These are phyloP conservation scores for Trametes cubensis DNA, from an alignment of 768 basidiomycete species.

Conservation along the genomic window DNA sequence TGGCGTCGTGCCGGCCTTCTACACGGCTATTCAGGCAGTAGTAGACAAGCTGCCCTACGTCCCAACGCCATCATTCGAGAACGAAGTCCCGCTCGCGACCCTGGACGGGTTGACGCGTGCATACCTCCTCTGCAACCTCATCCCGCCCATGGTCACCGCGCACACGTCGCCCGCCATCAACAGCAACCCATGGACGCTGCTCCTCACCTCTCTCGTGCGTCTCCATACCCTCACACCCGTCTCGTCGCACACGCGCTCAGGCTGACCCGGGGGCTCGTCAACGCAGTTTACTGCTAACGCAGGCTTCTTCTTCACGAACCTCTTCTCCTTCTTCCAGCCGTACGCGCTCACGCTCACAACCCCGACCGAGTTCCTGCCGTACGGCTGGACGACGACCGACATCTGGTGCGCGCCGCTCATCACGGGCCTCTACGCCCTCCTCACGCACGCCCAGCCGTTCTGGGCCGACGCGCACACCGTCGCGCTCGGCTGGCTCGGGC, in stretches of 20 bases:
- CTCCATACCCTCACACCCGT: constrained; percentile 6
- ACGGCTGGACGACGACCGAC: constrained; percentile 86
- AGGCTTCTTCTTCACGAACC: constrained; percentile 78
- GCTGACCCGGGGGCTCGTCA: neutral
- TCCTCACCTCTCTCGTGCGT: constrained; percentile 71
- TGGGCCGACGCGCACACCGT: constrained; percentile 65
- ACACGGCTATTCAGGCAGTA: constrained; percentile 59
- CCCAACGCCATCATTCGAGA: constrained; percentile 51
- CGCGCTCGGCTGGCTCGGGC: constrained; percentile 50
- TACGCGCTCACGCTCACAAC: constrained; percentile 69
- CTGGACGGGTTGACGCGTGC: constrained; percentile 82
- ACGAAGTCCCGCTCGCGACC: constrained; percentile 73
- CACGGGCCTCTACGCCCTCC: constrained; percentile 76
- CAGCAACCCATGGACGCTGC: constrained; percentile 74
- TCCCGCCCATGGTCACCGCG: constrained; percentile 66
- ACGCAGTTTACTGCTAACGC: constrained; percentile 69
- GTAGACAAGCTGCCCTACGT: constrained; percentile 62
- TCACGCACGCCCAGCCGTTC: constrained; percentile 87
- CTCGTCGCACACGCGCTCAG: too few relatives aligned
- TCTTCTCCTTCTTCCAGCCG: constrained; percentile 76
- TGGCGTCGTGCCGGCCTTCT: constrained; percentile 64
- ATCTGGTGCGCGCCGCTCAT: constrained; percentile 82
- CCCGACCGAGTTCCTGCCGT: constrained; percentile 76
- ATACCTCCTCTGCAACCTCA: constrained; percentile 74
- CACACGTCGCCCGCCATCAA: constrained; percentile 54